Evolutionary conservation across 1,284 basidiomycete genomes (phyloP), one percentile per base, ranked within the genome.

Genomic region (Irpex lacteus): DNA sequence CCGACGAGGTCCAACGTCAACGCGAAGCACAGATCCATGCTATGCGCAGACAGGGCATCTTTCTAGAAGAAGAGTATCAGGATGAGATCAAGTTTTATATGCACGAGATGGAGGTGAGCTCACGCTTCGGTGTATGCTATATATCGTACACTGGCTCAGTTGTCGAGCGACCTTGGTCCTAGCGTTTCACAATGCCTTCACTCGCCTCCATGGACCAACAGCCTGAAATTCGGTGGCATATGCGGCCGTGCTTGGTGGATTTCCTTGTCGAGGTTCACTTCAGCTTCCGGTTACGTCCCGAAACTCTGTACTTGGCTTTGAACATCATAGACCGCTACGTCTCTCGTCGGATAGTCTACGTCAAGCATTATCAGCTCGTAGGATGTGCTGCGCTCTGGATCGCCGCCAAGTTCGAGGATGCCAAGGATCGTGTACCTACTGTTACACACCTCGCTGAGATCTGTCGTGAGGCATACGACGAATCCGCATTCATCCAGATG

Each of bases 261-360:
- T 99, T 99, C 77, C 87, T 99, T 71, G 92, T 99, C 75, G 98
- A 99, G 79, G 94, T 99, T 69, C 98, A 99, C 80, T 95, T 97
- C 74, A 94, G 93, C 67, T 96, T 98, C 82, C 88, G 96, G 54
- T 88, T 99, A 52, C 94, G 97, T 44, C 96, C 98, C 8, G 98
- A 99, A 81, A 99, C 98, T 1, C 87, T 99, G 65, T 99, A 98
- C 79, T 92, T 99, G 74, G 94, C 97, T 32, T 87, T 98, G 80
- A 99, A 99, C 83, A 97, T 99, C 75, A 91, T 99, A 76, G 98
- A 99, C 79, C 95, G 98, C 71, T 99, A 99, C 78, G 95, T 99
- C 36, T 98, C 98, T 60, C 95, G 96, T 71, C 94, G 98, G 55
- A 92, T 99, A 70, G 98, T 99, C 62, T 98, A 96, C 81, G 96